phyloP scores from a whole-genome alignment of 2,329 filamentous ascomycete genomes.

The Penicillium sp. region DNA sequence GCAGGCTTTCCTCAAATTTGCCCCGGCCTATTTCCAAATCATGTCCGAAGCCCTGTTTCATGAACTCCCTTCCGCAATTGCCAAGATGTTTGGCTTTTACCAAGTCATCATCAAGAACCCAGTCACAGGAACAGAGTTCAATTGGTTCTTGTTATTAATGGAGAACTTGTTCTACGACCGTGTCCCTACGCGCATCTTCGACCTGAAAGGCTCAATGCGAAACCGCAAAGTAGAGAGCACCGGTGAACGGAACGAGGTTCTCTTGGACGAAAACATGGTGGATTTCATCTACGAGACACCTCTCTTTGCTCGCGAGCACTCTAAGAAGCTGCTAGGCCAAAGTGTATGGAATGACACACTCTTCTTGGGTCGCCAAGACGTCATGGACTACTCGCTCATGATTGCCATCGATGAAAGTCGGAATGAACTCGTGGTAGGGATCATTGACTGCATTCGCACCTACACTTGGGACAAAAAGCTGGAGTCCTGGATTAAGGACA shows the following conservation, averaged over 20 bases:
- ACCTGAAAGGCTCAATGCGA: conserved; percentile 96
- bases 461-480: conserved; percentile 99
- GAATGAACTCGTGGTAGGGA: conserved; percentile 92
- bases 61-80: conserved; percentile 90
- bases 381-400: conserved; percentile 99
- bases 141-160: conserved; percentile 91
- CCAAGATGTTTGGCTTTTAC: conserved; percentile 98
- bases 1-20: conserved; percentile 89
- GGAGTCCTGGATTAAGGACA: conserved; percentile 99
- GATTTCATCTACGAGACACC: conserved; percentile 98
- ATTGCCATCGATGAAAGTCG: conserved; percentile 88
- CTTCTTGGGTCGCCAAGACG: conserved; percentile 89
- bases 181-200: conserved; percentile 82
- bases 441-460: conserved; percentile 96
- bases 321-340: conserved; percentile 85
- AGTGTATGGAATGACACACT: conserved; percentile 98
- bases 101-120: conserved; percentile 97
- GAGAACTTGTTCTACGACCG: conserved; percentile 98
- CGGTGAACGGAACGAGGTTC: conserved; percentile 91
- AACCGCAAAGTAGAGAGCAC: conserved; percentile 97
- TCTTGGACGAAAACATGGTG: conserved; percentile 97
- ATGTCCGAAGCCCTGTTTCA: conserved; percentile 97
- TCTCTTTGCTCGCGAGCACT: conserved; percentile 91
- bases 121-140: conserved; percentile 84
- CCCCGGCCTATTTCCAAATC: conserved; percentile 94